Evolutionary conservation across 345 rosid genomes (phyloP).

Genomic region (Citrus mangshanensis): DNA sequence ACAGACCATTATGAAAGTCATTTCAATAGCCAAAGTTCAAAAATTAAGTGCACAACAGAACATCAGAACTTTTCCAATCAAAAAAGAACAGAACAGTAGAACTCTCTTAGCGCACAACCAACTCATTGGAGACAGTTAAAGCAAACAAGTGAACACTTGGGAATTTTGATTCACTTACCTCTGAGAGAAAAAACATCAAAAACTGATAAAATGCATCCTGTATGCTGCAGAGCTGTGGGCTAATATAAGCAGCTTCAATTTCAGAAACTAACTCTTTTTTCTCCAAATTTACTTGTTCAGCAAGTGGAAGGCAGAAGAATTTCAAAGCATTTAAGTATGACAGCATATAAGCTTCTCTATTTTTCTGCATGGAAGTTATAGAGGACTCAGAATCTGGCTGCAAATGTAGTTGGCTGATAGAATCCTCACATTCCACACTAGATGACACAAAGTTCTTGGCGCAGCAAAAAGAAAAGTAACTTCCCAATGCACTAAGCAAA

Average conservation of each 20-base stretch:
- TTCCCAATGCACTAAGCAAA: constrained; percentile 37
- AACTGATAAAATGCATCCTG: constrained; percentile 56
- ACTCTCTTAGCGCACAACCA: constrained; percentile 1
- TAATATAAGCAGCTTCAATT: constrained; percentile 33
- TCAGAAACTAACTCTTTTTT: constrained; percentile 50
- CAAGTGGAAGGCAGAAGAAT: constrained; percentile 80
- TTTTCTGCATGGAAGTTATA: constrained; percentile 26
- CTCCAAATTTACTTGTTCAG: constrained; percentile 59
- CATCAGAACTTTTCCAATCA: neutral
- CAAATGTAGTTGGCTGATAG: constrained; percentile 16
- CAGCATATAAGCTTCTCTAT: constrained; percentile 29
- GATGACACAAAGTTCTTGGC: constrained; percentile 22
- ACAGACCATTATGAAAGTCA: neutral
- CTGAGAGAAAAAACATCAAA: constrained; percentile 41
- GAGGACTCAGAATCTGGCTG: constrained; percentile 27
- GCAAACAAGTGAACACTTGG: neutral
- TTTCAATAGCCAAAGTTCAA: neutral
- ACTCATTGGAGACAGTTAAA: constrained; percentile 1
- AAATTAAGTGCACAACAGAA: neutral
- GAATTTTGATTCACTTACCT: constrained; percentile 40
- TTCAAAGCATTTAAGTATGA: constrained; percentile 55
- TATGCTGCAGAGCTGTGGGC: constrained; percentile 41
- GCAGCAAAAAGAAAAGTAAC: constrained; percentile 41
- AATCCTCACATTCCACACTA: constrained; percentile 14
- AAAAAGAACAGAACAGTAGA: neutral